These are phyloP conservation scores for Clitopilus hobsonii DNA, from an alignment of 768 basidiomycete species.

Conservation along the genomic window DNA sequence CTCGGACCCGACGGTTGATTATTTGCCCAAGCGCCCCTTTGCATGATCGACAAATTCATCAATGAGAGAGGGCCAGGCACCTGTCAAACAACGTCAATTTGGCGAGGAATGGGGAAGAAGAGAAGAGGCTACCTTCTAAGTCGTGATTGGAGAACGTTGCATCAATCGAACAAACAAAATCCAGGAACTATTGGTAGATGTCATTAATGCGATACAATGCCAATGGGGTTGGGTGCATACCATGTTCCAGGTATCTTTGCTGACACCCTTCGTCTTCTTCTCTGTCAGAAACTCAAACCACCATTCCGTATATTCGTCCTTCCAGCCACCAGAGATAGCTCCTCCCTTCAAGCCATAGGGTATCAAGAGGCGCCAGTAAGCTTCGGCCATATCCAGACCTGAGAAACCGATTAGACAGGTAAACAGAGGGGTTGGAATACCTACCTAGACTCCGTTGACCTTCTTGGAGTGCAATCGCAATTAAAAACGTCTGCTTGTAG, in stretches of 20 bases:
- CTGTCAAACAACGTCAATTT: slow-evolving; percentile 30
- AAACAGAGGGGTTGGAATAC: background rate
- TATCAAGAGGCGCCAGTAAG: slow-evolving; percentile 75
- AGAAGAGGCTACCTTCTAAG: slow-evolving; percentile 52
- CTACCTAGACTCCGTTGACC: slow-evolving; percentile 79
- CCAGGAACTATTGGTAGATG: slow-evolving; percentile 54
- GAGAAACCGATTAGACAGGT: background rate
- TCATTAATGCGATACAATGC: background rate
- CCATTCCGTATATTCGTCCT: slow-evolving; percentile 53
- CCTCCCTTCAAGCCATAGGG: slow-evolving; percentile 66
- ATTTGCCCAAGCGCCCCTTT: slow-evolving; percentile 29
- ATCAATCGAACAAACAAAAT: slow-evolving; percentile 75
- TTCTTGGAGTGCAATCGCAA: slow-evolving; percentile 70
- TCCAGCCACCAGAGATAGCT: slow-evolving; percentile 64
- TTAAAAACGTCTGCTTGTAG: slow-evolving; percentile 78
- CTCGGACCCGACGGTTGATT: slow-evolving; percentile 3
- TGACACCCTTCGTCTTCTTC: slow-evolving; percentile 70
- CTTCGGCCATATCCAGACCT: slow-evolving; percentile 70
- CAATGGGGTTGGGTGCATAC: slow-evolving; percentile 28
- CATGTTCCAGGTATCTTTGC: slow-evolving; percentile 89
- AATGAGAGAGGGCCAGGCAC: slow-evolving; percentile 83
- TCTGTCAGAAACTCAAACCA: slow-evolving; percentile 77
- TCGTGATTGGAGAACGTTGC: slow-evolving; percentile 70
- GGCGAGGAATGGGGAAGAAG: slow-evolving; percentile 3
- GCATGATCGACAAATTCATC: slow-evolving; percentile 80